Percentiles rank a stretch among this genome's conserved stretches.
phyloP scores from a whole-genome alignment of 306 rosid species.

The Albizia julibrissin region DNA sequence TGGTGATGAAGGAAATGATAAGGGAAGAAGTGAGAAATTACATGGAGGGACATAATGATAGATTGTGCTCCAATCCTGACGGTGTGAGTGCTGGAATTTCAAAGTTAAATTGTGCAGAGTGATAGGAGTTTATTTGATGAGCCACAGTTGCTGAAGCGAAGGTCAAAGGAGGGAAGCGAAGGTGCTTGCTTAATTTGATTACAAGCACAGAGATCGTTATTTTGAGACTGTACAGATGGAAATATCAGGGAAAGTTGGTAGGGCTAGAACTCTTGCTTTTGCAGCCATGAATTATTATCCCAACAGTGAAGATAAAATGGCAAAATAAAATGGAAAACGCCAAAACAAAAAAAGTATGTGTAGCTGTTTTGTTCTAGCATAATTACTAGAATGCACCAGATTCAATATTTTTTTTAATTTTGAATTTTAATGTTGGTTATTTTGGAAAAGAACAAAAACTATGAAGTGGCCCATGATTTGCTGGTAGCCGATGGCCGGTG shows the following conservation, averaged over 20 bases:
- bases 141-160: neutral
- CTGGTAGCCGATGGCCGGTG: neutral
- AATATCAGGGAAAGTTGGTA: neutral
- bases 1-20: conserved; percentile 49
- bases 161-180: neutral
- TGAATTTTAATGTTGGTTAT: neutral
- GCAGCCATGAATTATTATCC: neutral
- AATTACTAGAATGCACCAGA: neutral
- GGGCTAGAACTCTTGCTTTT: neutral
- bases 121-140: neutral
- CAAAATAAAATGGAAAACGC: neutral
- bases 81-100: conserved; percentile 12
- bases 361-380: neutral
- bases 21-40: conserved; percentile 51
- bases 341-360: neutral
- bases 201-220: neutral
- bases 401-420: neutral
- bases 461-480: neutral
- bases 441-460: neutral
- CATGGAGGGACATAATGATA: conserved; percentile 34
- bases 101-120: conserved; percentile 13
- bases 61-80: neutral
- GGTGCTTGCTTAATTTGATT: neutral
- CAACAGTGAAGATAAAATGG: neutral
- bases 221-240: neutral